phyloP scores from a whole-genome alignment of 2,329 filamentous ascomycete species.

The Biscogniauxia marginata region DNA sequence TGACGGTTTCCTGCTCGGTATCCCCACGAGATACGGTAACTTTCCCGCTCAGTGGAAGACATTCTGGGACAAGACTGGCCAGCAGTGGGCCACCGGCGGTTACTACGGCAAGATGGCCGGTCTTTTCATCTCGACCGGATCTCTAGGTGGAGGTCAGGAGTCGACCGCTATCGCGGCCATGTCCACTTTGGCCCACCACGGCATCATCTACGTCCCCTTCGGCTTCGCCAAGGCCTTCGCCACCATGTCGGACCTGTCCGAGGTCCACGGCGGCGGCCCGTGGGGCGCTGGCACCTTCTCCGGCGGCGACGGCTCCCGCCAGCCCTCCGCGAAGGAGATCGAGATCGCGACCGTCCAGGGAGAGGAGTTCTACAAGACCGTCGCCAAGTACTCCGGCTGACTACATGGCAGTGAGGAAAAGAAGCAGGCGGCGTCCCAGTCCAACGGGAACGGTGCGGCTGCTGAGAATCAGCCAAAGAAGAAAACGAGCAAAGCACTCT shows the following conservation, averaged over 20 bases:
- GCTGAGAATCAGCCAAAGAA: constrained; percentile 37
- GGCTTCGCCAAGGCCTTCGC: constrained; percentile 82
- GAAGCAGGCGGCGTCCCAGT: constrained; percentile 16
- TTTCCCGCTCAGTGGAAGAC: constrained; percentile 95
- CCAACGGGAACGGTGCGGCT: constrained; percentile 18
- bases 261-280: constrained; percentile 81
- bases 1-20: constrained; percentile 88
- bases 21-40: constrained; percentile 95
- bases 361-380: constrained; percentile 75
- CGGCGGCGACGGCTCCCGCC: constrained; percentile 74
- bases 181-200: constrained; percentile 88
- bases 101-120: constrained; percentile 89
- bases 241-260: constrained; percentile 66
- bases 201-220: constrained; percentile 93
- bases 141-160: constrained; percentile 88
- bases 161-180: constrained; percentile 76
- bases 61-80: constrained; percentile 88
- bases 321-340: constrained; percentile 74
- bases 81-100: constrained; percentile 75
- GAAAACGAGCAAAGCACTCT: constrained; percentile 65
- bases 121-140: constrained; percentile 85
- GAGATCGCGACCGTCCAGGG: constrained; percentile 80
- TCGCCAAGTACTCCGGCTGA: constrained; percentile 74
- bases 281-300: constrained; percentile 96
- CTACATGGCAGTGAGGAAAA: constrained; percentile 60